Evolutionary conservation across 1,139 yeast species (phyloP).

Genomic region (Pneumocystis wakefieldiae): DNA sequence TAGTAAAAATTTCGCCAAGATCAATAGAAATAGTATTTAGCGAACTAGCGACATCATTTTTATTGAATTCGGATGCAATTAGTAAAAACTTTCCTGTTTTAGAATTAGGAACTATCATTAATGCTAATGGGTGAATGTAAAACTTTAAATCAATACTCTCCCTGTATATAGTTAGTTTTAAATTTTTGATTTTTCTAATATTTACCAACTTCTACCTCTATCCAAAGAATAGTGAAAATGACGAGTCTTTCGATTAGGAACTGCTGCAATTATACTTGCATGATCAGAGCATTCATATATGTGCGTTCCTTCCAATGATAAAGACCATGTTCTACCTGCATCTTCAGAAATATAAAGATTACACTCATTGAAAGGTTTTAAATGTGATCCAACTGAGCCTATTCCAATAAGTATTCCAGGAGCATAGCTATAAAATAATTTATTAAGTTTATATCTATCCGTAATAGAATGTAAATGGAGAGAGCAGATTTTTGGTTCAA

Average conservation of each 20-base stretch:
- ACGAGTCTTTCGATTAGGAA: conserved; percentile 28
- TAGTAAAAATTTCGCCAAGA: conserved; percentile 41
- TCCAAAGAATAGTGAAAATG: conserved; percentile 45
- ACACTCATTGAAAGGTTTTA: conserved; percentile 20
- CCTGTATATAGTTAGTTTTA: neutral
- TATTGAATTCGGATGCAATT: conserved; percentile 32
- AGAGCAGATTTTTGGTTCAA: conserved; percentile 36
- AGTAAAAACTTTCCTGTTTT: conserved; percentile 47
- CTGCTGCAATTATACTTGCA: conserved; percentile 60
- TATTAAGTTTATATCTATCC: conserved; percentile 42
- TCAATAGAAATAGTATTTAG: conserved; percentile 37
- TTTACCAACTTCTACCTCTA: conserved; percentile 54
- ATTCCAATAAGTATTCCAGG: conserved; percentile 54
- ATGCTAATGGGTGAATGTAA: conserved; percentile 31
- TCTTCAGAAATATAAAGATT: conserved; percentile 50
- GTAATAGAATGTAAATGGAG: conserved; percentile 40
- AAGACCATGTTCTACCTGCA: conserved; percentile 61
- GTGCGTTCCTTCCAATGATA: conserved; percentile 41
- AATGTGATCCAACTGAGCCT: conserved; percentile 24
- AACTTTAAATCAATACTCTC: conserved; percentile 34
- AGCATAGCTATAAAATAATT: conserved; percentile 40
- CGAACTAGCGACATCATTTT: conserved; percentile 15
- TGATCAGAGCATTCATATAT: conserved; percentile 59
- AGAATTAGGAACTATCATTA: conserved; percentile 60
- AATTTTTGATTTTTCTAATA: neutral